These are phyloP conservation scores for Theobroma grandiflorum DNA, from an alignment of 441 rosid species.

Conservation along the genomic window DNA sequence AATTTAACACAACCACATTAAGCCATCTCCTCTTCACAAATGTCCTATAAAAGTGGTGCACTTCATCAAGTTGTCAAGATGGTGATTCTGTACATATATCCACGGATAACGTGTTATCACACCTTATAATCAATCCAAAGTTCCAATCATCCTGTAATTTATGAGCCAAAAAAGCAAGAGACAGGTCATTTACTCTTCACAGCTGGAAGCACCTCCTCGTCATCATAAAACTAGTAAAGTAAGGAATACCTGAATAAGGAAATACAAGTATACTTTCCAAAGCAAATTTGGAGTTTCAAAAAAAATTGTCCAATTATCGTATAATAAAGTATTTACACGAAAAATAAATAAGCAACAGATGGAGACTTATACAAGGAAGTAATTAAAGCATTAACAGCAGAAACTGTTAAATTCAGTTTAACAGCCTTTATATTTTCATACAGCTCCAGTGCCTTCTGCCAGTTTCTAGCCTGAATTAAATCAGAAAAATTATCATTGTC, in stretches of 20 bases:
- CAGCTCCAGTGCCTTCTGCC: slow-evolving; percentile 84
- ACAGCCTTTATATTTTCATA: slow-evolving; percentile 72
- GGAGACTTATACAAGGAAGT: slow-evolving; percentile 82
- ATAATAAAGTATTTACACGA: not conserved
- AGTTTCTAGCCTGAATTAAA: slow-evolving; percentile 70
- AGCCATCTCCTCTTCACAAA: not conserved
- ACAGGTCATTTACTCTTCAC: slow-evolving; percentile 7
- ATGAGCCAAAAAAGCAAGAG: not conserved
- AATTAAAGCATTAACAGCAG: slow-evolving; percentile 86
- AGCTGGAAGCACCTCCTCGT: slow-evolving; percentile 4
- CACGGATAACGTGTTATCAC: not conserved
- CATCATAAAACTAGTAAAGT: not conserved
- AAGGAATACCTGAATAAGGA: not conserved
- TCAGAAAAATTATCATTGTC: slow-evolving; percentile 20
- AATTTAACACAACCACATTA: not conserved
- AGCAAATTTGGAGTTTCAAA: not conserved
- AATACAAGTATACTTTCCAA: slow-evolving; percentile 6
- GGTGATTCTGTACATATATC: not conserved
- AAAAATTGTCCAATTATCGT: not conserved
- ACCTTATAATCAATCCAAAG: slow-evolving; percentile 15
- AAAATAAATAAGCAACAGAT: slow-evolving; percentile 13
- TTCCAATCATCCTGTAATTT: not conserved
- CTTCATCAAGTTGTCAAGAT: slow-evolving; percentile 2
- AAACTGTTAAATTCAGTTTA: slow-evolving; percentile 71
- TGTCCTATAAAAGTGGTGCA: slow-evolving; percentile 13